Evolutionary conservation across 139 green algal genomes (phyloP).

Genomic region (Picochlorum sp.): DNA sequence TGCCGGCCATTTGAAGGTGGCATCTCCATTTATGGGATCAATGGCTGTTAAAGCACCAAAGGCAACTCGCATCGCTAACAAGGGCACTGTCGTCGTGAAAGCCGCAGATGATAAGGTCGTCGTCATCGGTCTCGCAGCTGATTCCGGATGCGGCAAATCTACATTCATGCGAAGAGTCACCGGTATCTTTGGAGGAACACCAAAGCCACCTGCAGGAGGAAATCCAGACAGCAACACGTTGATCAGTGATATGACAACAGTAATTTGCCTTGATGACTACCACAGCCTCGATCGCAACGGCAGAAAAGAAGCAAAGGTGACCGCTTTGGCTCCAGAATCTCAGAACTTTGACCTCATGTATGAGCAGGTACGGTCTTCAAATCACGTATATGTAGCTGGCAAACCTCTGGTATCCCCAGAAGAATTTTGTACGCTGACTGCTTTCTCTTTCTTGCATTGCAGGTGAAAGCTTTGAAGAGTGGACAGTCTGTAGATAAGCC

Average conservation of each 20-base stretch:
- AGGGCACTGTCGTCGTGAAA: slow-evolving; percentile 16
- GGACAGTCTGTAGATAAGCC: slow-evolving; percentile 96
- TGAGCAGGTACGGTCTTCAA: slow-evolving; percentile 47
- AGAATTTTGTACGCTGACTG: background rate
- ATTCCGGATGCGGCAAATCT: slow-evolving; percentile 99
- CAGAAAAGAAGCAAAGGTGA: slow-evolving; percentile 77
- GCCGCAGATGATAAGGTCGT: slow-evolving; percentile 46
- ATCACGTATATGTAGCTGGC: background rate
- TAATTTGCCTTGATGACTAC: slow-evolving; percentile 99
- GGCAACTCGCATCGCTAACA: slow-evolving; percentile 1
- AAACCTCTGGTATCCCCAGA: background rate
- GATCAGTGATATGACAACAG: slow-evolving; percentile 95
- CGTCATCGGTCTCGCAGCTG: slow-evolving; percentile 93
- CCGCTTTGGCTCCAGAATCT: slow-evolving; percentile 83
- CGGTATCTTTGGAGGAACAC: slow-evolving; percentile 86
- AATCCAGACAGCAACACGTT: slow-evolving; percentile 99
- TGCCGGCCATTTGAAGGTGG: slow-evolving; percentile 6
- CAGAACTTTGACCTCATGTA: slow-evolving; percentile 99
- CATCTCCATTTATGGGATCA: slow-evolving; percentile 3
- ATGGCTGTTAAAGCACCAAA: slow-evolving; percentile 1
- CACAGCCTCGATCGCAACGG: slow-evolving; percentile 91
- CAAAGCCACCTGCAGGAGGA: slow-evolving; percentile 82
- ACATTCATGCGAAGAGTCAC: slow-evolving; percentile 99
- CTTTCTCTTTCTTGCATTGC: background rate
- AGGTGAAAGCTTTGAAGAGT: slow-evolving; percentile 94